Evolutionary conservation across 1,139 yeast genomes (phyloP), one percentile per base, ranked within the genome.

Genomic region (Candida labiduridarum): DNA sequence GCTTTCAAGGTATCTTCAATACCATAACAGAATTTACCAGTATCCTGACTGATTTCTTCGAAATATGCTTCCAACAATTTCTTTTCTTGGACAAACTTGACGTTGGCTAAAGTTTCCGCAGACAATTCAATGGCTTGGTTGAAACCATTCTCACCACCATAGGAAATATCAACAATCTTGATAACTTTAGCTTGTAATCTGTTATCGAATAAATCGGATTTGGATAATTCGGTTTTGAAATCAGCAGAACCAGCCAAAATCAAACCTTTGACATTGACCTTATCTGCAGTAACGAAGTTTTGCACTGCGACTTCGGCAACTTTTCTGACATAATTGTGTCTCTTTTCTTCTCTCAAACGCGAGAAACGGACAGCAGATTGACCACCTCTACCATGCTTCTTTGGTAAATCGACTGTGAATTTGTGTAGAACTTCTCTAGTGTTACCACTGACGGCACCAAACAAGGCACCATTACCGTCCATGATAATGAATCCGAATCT

Each of bases 371-470:
- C 70, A 44, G 99, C 99, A 55, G 99, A 94, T 79, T 94, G 99
- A 87, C 99, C 99, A 88, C 99, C 99, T 82, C 99, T 89, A 64
- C 99, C 99, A 79, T 94, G 99, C 89, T 94, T 94, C 78, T 94
- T 94, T 61, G 99, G 99, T 65, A 94, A 80, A 71, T 94, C 99
- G 52, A 94, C 99, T 2, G 97, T 87, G 74, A 94, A 94, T 72
- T 94, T 94, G 73, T 94, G 97, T 67, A 94, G 78, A 47, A 94
- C 89, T 58, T 95, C 97, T 78, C 99, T 86, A 47, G 96, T 92
- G 76, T 94, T 94, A 70, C 99, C 99, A 47, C 96, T 84, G 49
- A 94, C 84, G n/a, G 96, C 83, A 72, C 99, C 99, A 63, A 94
- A 94, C 59, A 94, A 78, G 4, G 97, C 89, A 53, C 99, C 99